A percentile compares a stretch with the other conserved stretches of the same genome.
Conservation (phyloP, 306 rosid species). For the Lathyrus oleraceus region DNA sequence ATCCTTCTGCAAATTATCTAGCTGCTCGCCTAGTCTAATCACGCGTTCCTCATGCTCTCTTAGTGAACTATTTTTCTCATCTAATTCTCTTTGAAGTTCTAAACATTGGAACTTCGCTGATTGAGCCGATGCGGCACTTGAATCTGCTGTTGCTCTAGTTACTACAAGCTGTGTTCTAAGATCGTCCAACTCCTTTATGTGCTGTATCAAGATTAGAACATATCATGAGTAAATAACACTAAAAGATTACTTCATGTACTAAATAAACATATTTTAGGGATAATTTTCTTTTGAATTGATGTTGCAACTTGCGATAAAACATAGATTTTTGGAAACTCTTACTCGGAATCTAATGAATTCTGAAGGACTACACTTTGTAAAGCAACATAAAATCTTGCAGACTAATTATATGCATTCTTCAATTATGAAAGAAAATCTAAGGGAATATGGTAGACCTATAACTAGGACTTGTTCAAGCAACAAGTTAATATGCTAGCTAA, state of each 20-base stretch:
- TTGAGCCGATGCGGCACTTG: constrained; percentile 85
- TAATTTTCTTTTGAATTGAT: not conserved
- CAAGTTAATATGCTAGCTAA: not conserved
- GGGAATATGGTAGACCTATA: not conserved
- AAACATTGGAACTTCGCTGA: constrained; percentile 73
- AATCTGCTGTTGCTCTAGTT: constrained; percentile 77
- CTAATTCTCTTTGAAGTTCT: constrained; percentile 72
- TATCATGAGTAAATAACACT: constrained; percentile 23
- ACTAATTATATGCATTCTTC: not conserved
- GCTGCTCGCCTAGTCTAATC: constrained; percentile 71
- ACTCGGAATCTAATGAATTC: constrained; percentile 1
- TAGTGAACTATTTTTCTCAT: constrained; percentile 65
- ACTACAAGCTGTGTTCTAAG: constrained; percentile 65
- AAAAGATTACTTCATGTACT: not conserved
- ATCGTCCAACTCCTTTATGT: constrained; percentile 74
- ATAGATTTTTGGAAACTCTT: not conserved
- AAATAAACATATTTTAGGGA: not conserved
- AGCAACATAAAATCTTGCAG: not conserved
- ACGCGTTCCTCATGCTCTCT: constrained; percentile 81
- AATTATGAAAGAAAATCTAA: constrained; percentile 15
- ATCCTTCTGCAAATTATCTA: constrained; percentile 79
- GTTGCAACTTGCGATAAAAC: constrained; percentile 13
- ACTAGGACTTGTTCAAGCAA: not conserved
- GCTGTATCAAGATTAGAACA: constrained; percentile 51
- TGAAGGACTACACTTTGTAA: constrained; percentile 2